Conservation (phyloP, 1,284 basidiomycete species). For the Sphagnurus paluster region DNA sequence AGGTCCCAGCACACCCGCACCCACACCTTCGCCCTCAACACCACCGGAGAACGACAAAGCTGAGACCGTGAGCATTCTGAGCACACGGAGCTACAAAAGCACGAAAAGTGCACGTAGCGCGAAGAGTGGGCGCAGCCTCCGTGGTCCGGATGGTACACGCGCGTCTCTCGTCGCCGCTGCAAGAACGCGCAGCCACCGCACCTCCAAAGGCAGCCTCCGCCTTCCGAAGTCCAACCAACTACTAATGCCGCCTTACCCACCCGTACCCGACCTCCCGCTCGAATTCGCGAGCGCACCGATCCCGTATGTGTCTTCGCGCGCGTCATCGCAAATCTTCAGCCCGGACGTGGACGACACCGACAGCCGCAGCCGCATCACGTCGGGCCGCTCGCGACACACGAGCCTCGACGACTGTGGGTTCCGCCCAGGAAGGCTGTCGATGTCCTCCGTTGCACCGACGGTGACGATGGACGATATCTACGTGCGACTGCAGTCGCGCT, state of each 20-base stretch:
- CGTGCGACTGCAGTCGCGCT: slow-evolving; percentile 20
- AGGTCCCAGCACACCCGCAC: slow-evolving; percentile 3
- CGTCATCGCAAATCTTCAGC: slow-evolving; percentile 5
- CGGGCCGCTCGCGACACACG: slow-evolving; percentile 18
- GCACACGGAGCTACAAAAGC: slow-evolving; percentile 34
- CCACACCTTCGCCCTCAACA: slow-evolving; percentile 5
- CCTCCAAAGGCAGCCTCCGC: slow-evolving; percentile 59
- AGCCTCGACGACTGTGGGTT: slow-evolving; percentile 29
- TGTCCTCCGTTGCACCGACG: slow-evolving; percentile 14
- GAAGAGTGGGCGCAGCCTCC: slow-evolving; percentile 29
- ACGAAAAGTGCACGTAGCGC: slow-evolving; percentile 30
- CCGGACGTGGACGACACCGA: slow-evolving; percentile 7
- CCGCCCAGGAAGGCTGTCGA: not conserved
- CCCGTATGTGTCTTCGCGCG: slow-evolving; percentile 1
- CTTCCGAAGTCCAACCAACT: slow-evolving; percentile 38
- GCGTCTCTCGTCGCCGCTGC: slow-evolving; percentile 55
- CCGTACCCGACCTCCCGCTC: slow-evolving; percentile 40
- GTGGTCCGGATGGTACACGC: slow-evolving; percentile 30
- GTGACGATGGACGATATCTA: slow-evolving; percentile 32
- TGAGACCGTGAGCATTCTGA: slow-evolving; percentile 36
- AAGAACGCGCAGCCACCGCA: slow-evolving; percentile 54
- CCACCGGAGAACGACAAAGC: slow-evolving; percentile 9
- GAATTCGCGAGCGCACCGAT: slow-evolving; percentile 23
- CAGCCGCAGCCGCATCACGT: slow-evolving; percentile 7
- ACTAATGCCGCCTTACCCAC: slow-evolving; percentile 32